Base-by-base conservation (phyloP, 2,329 filamentous ascomycete species). In the Phyllosticta citribraziliensis region DNA sequence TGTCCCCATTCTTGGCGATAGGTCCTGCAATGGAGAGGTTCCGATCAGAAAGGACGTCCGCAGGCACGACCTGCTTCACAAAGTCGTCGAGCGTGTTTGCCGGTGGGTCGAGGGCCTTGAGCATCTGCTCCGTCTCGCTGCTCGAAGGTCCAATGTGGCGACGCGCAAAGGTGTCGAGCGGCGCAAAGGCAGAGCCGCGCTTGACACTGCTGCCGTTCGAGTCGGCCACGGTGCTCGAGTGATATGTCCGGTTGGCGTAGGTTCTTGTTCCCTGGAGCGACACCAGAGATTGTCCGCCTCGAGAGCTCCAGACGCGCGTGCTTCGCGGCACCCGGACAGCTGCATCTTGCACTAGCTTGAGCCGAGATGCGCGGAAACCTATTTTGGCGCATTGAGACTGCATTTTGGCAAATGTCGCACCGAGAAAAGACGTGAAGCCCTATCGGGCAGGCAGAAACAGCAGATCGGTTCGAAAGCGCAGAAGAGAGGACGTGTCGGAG, bases 61-160 rank as follows among this genome's bases (percentile, higher is more conserved):
- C 76, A 0, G 93, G 93, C 17, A 97, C 80, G 56, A 97, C 92
- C 75, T 96, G 85, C 68, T 83, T 79, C 52, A 97, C 84, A 70
- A 97, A 96, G 27, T 89, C 85, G 65, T 97, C 91, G 62, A 97
- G 75, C 54, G 81, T 86, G 63, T 81, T 78, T 10, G 80, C 87
- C 0, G 89, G 88, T 19, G 91, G 89, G 63, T 90, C 86, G 51
- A 97, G 80, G 1, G 82, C 82, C 67, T 86, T 83, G 63, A 97
- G 84, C 93, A 97, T 97, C 69, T 86, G 79, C 66, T 85, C 78
- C 1, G 86, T 83, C 60, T 89, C 86, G 53, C 80, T 77, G 35
- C 86, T 80, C 57, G 87, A 86, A 3, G 91, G 91, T 0, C 92
- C 92, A 76, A 97, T 96, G 76, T 97, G 93, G 56, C 93, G 85